Evolutionary conservation across 2,329 filamentous ascomycete genomes (phyloP).

Genomic region (Boeremia exigua): DNA sequence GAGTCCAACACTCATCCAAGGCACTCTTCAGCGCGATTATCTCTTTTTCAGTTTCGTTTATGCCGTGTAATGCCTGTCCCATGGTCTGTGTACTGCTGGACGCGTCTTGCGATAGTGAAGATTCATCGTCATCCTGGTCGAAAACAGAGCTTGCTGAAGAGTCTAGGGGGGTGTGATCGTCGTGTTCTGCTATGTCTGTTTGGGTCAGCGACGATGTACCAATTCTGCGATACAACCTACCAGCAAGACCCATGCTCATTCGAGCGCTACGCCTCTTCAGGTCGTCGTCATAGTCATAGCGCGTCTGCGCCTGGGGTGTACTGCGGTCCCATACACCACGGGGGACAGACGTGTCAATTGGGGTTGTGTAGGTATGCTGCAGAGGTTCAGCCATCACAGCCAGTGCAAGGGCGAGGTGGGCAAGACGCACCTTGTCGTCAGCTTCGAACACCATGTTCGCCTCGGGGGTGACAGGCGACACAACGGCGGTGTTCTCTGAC

Average conservation of each 20-base stretch:
- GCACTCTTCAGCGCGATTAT: conserved; percentile 74
- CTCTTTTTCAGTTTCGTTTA: conserved; percentile 66
- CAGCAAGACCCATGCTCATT: conserved; percentile 77
- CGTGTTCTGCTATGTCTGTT: conserved; percentile 55
- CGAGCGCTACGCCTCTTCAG: conserved; percentile 60
- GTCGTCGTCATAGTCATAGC: conserved; percentile 72
- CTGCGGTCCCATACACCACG: conserved; percentile 61
- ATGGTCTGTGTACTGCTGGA: conserved; percentile 46
- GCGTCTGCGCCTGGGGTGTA: conserved; percentile 83
- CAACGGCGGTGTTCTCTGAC: conserved; percentile 46
- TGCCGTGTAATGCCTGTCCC: conserved; percentile 62
- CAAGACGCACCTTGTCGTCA: conserved; percentile 45
- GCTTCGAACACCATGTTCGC: conserved; percentile 46
- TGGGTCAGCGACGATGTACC: conserved; percentile 31
- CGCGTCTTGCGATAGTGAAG: conserved; percentile 41
- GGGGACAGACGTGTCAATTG: conserved; percentile 75
- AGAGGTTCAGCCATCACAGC: conserved; percentile 34
- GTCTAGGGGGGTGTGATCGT: conserved; percentile 45
- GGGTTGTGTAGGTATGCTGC: conserved; percentile 66
- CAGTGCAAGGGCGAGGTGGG: conserved; percentile 28
- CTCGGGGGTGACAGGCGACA: conserved; percentile 47
- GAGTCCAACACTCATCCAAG: conserved; percentile 87
- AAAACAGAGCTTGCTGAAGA: conserved; percentile 38
- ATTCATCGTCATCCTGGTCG: conserved; percentile 41
- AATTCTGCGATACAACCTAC: conserved; percentile 55